Evolutionary conservation across 2,329 filamentous ascomycete genomes (phyloP), one percentile per base, ranked within the genome.

Genomic region (Penicillium sp.): DNA sequence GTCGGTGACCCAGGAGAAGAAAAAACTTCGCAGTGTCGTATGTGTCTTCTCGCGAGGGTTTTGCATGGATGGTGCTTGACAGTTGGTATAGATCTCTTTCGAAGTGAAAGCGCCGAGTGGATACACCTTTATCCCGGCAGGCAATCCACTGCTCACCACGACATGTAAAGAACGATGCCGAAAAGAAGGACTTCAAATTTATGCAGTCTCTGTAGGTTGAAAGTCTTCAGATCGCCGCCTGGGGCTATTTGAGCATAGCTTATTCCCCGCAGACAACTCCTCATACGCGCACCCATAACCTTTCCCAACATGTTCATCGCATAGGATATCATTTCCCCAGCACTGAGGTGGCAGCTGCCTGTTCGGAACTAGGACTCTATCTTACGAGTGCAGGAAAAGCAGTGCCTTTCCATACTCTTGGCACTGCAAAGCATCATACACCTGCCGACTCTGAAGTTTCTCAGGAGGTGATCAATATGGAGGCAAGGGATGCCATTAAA

Each of bases 311-410:
- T 56, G 73, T 81, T 33, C 74, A 80, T 50, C 73, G 79, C 27
- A 74, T 82, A 46, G 80, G 80, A 11, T 78, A 80, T 57, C 79
- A 83, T 56, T 83, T 84, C 46, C 77, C 78, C 5, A 74, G 74
- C 42, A 65, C 73, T n/a, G 71, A 82, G 41, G 76, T 84, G 26
- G 72, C 75, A 29, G 67, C 75, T 42, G 77, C 77, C 23, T 81
- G 78, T 54, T 68, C 63, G 48, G 66, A 72, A 28, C 57, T 72
- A 32, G 69, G 70, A 14, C 54, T 75, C 17, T 67, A 69, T 47
- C 61, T 75, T 19, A 70, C 67, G 17, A 59, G 63, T 59, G 68
- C 57, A 56, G 76, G 67, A 57, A 80, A 58, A 63, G 69, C 67
- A 45, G 67, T 69, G 31, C 63, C 65, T 10, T 59, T 66, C 34